Evolutionary conservation across 1,139 yeast genomes (phyloP).

Genomic region (Suhomyces choctaworum): DNA sequence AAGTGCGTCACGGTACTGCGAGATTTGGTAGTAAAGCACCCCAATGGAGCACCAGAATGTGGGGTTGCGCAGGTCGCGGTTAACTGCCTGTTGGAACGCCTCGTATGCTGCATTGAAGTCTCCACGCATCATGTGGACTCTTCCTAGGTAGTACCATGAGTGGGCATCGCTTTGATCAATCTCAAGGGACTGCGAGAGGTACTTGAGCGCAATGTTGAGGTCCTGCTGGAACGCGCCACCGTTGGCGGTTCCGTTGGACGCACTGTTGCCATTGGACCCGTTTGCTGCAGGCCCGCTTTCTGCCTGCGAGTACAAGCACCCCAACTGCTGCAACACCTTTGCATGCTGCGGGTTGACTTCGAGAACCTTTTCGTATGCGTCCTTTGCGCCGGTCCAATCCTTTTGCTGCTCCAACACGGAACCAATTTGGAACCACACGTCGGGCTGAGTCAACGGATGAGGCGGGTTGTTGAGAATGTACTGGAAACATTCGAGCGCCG

Average conservation of each 20-base stretch:
- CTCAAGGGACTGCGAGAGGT: conserved; percentile 82
- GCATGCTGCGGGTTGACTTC: conserved; percentile 92
- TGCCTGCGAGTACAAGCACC: conserved; percentile 92
- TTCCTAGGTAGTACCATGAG: conserved; percentile 94
- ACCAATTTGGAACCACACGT: conserved; percentile 98
- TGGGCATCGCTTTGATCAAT: conserved; percentile 91
- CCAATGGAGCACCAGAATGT: conserved; percentile 99
- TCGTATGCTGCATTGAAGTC: conserved; percentile 96
- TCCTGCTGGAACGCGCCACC: conserved; percentile 52
- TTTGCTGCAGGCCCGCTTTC: conserved; percentile 29
- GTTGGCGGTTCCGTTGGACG: conserved; percentile 36
- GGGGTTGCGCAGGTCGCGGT: conserved; percentile 93
- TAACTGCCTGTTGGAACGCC: conserved; percentile 98
- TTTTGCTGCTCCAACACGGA: conserved; percentile 92
- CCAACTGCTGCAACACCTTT: conserved; percentile 91
- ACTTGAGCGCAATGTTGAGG: conserved; percentile 78
- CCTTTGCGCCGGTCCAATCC: conserved; percentile 88
- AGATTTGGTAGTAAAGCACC: conserved; percentile 90
- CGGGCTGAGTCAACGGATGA: conserved; percentile 92
- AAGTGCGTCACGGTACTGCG: conserved; percentile 93
- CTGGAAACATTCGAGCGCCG: conserved; percentile 90
- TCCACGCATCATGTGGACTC: conserved; percentile 94
- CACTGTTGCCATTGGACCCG: conserved; percentile 20
- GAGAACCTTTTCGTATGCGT: conserved; percentile 91
- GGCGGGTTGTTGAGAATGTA: conserved; percentile 92